Conservation (phyloP, 495 filamentous ascomycete species). For the Lepidopterella palustris region DNA sequence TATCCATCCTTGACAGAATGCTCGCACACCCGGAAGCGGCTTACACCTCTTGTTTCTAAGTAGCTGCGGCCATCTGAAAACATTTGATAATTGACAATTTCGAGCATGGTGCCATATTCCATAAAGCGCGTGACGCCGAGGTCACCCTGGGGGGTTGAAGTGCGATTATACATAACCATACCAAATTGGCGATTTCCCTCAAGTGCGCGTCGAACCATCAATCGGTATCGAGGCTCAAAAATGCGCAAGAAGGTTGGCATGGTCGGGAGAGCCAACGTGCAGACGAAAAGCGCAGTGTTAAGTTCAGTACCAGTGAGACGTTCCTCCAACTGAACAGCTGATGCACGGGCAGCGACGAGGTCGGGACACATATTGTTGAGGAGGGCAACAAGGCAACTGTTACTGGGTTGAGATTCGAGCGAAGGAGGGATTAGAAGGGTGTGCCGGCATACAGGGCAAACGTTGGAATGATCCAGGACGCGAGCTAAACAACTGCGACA, state of each 20-base stretch:
- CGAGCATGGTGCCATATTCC: constrained; percentile 70
- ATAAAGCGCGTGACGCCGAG: constrained; percentile 55
- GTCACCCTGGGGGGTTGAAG: constrained; percentile 48
- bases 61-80: constrained; percentile 75
- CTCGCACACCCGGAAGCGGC: constrained; percentile 63
- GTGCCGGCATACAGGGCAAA: constrained; percentile 75
- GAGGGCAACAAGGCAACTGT: constrained; percentile 53
- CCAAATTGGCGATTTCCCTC: constrained; percentile 71
- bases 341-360: constrained; percentile 50
- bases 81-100: constrained; percentile 63
- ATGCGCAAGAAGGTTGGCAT: constrained; percentile 83
- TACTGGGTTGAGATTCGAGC: constrained; percentile 50
- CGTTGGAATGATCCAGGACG: constrained; percentile 64
- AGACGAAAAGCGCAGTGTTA: constrained; percentile 70
- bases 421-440: constrained; percentile 55
- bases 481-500: constrained; percentile 72
- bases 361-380: constrained; percentile 62
- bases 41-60: constrained; percentile 66
- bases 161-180: constrained; percentile 69
- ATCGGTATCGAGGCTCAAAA: constrained; percentile 84
- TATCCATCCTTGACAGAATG: constrained; percentile 68
- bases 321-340: constrained; percentile 48
- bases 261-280: constrained; percentile 69
- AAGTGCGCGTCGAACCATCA: constrained; percentile 77
- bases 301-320: constrained; percentile 47